Evolutionary conservation across 1,139 yeast genomes (phyloP).

Genomic region (Debaryomyces fabryi): DNA sequence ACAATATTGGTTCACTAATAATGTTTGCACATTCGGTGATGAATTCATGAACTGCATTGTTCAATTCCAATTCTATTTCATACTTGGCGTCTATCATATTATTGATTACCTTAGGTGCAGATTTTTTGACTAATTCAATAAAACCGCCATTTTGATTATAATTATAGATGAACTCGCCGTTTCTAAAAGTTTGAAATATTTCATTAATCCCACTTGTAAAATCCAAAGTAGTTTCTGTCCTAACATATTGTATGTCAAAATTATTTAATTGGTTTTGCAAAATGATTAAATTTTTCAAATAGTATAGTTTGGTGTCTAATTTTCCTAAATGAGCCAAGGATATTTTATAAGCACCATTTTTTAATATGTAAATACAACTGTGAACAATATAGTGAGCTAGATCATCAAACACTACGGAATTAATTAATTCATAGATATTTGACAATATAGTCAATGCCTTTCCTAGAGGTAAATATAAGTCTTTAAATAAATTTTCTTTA

Average conservation of each 20-base stretch:
- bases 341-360: slow-evolving; percentile 52
- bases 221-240: slow-evolving; percentile 75
- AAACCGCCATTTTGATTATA: slow-evolving; percentile 45
- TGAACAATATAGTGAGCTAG: slow-evolving; percentile 87
- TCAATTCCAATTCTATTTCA: slow-evolving; percentile 74
- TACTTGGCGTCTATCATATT: slow-evolving; percentile 84
- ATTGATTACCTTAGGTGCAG: slow-evolving; percentile 81
- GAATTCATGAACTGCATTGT: slow-evolving; percentile 69
- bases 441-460: slow-evolving; percentile 72
- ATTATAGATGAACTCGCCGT: slow-evolving; percentile 37
- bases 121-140: slow-evolving; percentile 62
- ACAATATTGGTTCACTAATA: slow-evolving; percentile 37
- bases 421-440: slow-evolving; percentile 77
- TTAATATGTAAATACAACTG: slow-evolving; percentile 63
- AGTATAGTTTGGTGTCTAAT: slow-evolving; percentile 64
- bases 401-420: slow-evolving; percentile 80
- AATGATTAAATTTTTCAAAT: slow-evolving; percentile 71
- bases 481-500: slow-evolving; percentile 46
- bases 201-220: slow-evolving; percentile 72
- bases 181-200: slow-evolving; percentile 50
- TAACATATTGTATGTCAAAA: slow-evolving; percentile 78
- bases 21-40: slow-evolving; percentile 42
- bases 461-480: slow-evolving; percentile 74
- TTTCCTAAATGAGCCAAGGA: slow-evolving; percentile 43
- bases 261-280: slow-evolving; percentile 71